phyloP scores from a whole-genome alignment of 345 rosid genomes.

The Zanthoxylum bungeanum region DNA sequence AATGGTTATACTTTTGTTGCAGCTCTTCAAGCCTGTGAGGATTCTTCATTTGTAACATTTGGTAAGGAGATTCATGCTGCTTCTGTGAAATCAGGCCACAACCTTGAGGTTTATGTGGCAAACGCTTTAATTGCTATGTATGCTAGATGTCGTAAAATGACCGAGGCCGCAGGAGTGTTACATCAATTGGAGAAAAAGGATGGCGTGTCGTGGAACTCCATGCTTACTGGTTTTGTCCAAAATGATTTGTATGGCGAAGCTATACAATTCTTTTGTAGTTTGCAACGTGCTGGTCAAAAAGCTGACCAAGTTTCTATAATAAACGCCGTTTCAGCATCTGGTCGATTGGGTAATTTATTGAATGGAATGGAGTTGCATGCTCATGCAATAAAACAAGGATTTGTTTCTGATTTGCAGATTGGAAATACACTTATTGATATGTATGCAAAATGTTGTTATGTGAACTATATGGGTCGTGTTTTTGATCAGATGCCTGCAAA shows the following conservation, averaged over 20 bases:
- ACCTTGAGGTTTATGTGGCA: constrained; percentile 43
- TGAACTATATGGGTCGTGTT: constrained; percentile 48
- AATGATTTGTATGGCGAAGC: constrained; percentile 55
- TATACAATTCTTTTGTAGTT: constrained; percentile 38
- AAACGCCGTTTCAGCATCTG: constrained; percentile 52
- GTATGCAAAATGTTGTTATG: constrained; percentile 66
- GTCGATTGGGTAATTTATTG: constrained; percentile 53
- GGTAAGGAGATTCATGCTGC: constrained; percentile 78
- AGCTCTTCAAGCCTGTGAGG: constrained; percentile 68
- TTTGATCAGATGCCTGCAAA: constrained; percentile 50
- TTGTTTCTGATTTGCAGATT: constrained; percentile 49
- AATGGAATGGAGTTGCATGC: constrained; percentile 81
- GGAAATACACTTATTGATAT: constrained; percentile 76
- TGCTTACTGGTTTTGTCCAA: constrained; percentile 64
- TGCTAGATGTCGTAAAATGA: constrained; percentile 47
- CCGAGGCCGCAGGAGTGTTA: constrained; percentile 41
- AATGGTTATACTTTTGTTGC: constrained; percentile 60
- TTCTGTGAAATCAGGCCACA: constrained; percentile 44
- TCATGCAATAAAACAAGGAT: constrained; percentile 55
- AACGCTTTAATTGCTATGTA: constrained; percentile 79
- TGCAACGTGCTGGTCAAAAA: constrained; percentile 45
- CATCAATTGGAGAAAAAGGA: constrained; percentile 42
- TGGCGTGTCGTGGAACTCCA: constrained; percentile 56
- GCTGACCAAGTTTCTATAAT: constrained; percentile 57
- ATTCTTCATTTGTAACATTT: constrained; percentile 33